phyloP scores from a whole-genome alignment of 2,329 filamentous ascomycete genomes.

The Epichloe scottii region DNA sequence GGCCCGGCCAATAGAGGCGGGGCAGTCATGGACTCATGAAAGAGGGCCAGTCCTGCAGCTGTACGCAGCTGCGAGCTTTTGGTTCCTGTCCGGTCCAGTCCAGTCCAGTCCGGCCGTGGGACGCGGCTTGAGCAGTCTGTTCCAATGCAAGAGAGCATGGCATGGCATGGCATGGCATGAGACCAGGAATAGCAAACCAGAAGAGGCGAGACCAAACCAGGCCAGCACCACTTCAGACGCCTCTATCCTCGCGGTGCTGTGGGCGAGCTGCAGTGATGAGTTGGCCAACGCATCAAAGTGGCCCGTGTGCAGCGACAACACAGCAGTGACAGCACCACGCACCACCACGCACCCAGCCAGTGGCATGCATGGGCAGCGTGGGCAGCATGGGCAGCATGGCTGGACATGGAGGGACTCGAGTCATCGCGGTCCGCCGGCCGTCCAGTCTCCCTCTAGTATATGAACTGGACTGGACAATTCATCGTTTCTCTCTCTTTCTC shows the following conservation, averaged over 20 bases:
- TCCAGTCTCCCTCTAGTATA: neutral
- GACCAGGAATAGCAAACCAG: neutral
- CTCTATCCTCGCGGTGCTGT: constrained; percentile 13
- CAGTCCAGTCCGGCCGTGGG: too few species aligned
- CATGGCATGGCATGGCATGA: neutral
- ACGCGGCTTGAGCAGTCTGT: too few species aligned
- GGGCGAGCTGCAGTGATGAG: constrained; percentile 28
- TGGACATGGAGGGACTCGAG: neutral
- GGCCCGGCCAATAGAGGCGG: too few species aligned
- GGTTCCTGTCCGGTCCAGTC: too few species aligned
- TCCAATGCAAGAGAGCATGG: too few species aligned
- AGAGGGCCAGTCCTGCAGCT: too few species aligned
- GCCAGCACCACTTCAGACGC: neutral
- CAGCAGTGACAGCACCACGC: constrained; percentile 2
- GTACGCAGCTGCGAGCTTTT: too few species aligned
- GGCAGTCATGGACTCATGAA: too few species aligned
- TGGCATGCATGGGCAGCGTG: neutral
- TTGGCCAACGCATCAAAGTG: constrained; percentile 30
- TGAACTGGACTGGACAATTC: too few species aligned
- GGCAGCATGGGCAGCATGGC: too few species aligned
- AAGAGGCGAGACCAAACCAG: neutral
- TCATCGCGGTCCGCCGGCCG: neutral
- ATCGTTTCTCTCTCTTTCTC: neutral
- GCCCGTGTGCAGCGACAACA: constrained; percentile 24
- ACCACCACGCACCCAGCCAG: neutral